Conservation (phyloP, 148 eudicot genomes). For the Chenopodium formosanum region DNA sequence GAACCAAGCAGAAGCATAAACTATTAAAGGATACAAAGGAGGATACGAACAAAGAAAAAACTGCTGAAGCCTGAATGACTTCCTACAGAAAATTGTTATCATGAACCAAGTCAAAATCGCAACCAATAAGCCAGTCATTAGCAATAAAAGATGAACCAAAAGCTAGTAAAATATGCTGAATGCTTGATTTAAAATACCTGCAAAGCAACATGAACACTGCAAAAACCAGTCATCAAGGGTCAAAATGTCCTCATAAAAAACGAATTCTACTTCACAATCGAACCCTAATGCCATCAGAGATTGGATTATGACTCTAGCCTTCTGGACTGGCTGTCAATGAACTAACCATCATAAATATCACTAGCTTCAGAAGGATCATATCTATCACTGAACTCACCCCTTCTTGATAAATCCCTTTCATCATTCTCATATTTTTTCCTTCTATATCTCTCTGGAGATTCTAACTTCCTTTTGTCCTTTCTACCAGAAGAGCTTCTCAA, state of each 20-base stretch:
- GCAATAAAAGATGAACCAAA: slow-evolving; percentile 15
- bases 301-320: slow-evolving; percentile 13
- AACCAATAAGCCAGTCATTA: slow-evolving; percentile 20
- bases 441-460: slow-evolving; percentile 36
- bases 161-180: slow-evolving; percentile 10
- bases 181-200: slow-evolving; percentile 22
- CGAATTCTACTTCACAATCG: slow-evolving; percentile 8
- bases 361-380: slow-evolving; percentile 73
- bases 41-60: slow-evolving; percentile 65
- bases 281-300: slow-evolving; percentile 8
- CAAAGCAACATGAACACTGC: slow-evolving; percentile 8
- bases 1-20: slow-evolving; percentile 18
- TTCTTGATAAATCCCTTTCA: slow-evolving; percentile 31
- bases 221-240: slow-evolving; percentile 17
- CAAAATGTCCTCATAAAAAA: slow-evolving; percentile 15
- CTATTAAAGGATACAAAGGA: slow-evolving; percentile 76
- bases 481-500: slow-evolving; percentile 27
- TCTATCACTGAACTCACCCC: slow-evolving; percentile 64
- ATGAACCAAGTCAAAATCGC: slow-evolving; percentile 38
- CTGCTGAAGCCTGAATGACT: slow-evolving; percentile 59
- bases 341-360: slow-evolving; percentile 38
- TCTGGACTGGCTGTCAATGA: slow-evolving; percentile 24
- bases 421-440: slow-evolving; percentile 31
- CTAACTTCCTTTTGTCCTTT: slow-evolving; percentile 33
- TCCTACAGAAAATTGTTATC: slow-evolving; percentile 52